Evolutionary conservation across 768 basidiomycete genomes (phyloP).

Genomic region (Asterophora parasitica): DNA sequence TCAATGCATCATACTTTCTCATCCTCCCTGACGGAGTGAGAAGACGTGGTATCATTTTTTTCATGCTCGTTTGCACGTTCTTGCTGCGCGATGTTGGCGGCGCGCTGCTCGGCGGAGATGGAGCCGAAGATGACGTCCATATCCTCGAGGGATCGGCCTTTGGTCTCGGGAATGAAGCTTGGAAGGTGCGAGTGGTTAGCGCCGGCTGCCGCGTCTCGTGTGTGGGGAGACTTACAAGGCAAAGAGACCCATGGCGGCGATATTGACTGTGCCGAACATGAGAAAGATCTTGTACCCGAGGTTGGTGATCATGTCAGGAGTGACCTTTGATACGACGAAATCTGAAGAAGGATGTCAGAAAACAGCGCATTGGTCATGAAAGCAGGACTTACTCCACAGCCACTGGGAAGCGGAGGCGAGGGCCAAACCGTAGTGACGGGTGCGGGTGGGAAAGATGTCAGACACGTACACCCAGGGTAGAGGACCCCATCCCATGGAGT

Average conservation of each 20-base stretch:
- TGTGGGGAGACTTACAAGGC: constrained; percentile 41
- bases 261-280: constrained; percentile 71
- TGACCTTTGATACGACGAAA: constrained; percentile 69
- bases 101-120: constrained; percentile 49
- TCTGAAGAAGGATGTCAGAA: constrained; percentile 31
- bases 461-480: constrained; percentile 59
- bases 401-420: constrained; percentile 76
- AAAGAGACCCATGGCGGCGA: constrained; percentile 65
- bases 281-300: constrained; percentile 75
- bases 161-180: constrained; percentile 59
- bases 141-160: constrained; percentile 50
- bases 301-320: constrained; percentile 55
- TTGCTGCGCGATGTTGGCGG: constrained; percentile 44
- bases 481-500: constrained; percentile 80
- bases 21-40: background rate
- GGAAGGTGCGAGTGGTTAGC: background rate
- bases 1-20: background rate
- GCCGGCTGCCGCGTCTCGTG: background rate
- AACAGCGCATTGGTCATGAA: constrained; percentile 15
- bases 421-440: constrained; percentile 76
- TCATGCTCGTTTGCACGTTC: constrained; percentile 23
- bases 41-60: background rate
- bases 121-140: constrained; percentile 54
- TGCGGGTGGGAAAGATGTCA: constrained; percentile 85
- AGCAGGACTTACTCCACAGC: constrained; percentile 56